phyloP scores from a whole-genome alignment of 2,329 filamentous ascomycete species.

The Stachybotrys elegans region DNA sequence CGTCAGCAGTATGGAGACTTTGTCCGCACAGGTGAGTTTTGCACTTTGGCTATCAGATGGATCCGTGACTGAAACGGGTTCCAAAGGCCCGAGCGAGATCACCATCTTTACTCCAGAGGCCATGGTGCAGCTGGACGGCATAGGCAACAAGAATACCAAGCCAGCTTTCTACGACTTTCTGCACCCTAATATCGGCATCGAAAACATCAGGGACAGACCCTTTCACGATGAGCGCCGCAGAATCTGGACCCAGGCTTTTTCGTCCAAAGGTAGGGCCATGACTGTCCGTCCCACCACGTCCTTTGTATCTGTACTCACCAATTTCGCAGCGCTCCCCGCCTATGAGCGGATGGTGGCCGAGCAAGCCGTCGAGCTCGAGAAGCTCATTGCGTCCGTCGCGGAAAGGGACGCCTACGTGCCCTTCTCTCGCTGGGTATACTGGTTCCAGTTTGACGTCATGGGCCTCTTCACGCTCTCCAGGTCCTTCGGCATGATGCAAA shows the following conservation, averaged over 20 bases:
- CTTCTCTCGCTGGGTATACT: slow-evolving; percentile 22
- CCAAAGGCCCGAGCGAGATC: slow-evolving; percentile 14
- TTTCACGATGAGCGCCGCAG: slow-evolving; percentile 15
- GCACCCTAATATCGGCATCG: slow-evolving; percentile 11
- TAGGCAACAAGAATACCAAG: slow-evolving; percentile 9
- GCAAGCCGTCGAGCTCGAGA: background rate
- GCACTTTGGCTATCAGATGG: background rate
- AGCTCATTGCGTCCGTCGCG: background rate
- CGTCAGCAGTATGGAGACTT: slow-evolving; percentile 10
- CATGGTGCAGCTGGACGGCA: background rate
- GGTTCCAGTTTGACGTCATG: slow-evolving; percentile 29
- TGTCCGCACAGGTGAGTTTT: slow-evolving; percentile 13
- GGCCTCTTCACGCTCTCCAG: slow-evolving; percentile 29
- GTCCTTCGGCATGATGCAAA: slow-evolving; percentile 27
- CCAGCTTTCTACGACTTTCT: slow-evolving; percentile 21
- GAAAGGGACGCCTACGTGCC: background rate
- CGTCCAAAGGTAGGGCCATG: slow-evolving; percentile 14
- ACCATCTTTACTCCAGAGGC: slow-evolving; percentile 1
- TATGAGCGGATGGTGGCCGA: background rate
- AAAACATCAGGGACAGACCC: slow-evolving; percentile 14
- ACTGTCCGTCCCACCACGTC: background rate
- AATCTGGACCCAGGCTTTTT: slow-evolving; percentile 16
- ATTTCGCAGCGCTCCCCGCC: background rate
- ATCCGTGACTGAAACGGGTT: background rate
- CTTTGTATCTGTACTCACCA: background rate